Percentiles rank a stretch among this genome's conserved stretches.
These are phyloP conservation scores for Scleroderma bovista DNA, from an alignment of 768 basidiomycete species.

Conservation along the genomic window DNA sequence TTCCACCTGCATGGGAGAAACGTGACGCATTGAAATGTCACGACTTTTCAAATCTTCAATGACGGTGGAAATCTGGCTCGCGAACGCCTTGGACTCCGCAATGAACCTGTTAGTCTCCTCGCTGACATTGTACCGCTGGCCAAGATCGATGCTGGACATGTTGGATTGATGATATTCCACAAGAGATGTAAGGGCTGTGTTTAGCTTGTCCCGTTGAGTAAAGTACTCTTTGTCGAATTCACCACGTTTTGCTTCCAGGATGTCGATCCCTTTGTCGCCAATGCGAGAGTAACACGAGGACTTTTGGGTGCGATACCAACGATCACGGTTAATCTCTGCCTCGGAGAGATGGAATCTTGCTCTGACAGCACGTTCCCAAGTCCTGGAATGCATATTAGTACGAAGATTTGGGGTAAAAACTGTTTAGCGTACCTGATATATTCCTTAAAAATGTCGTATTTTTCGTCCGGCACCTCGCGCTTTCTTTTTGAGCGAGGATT, in stretches of 20 bases:
- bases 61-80: constrained; percentile 20
- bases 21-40: constrained; percentile 1
- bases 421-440: constrained; percentile 21
- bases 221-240: constrained; percentile 22
- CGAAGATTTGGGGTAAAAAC: not conserved
- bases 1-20: not conserved
- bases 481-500: constrained; percentile 22
- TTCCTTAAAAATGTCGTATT: constrained; percentile 21
- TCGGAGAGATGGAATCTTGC: constrained; percentile 20
- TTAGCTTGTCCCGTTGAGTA: constrained; percentile 21
- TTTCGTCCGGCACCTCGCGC: constrained; percentile 17
- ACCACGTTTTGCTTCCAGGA: constrained; percentile 22
- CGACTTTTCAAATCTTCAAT: constrained; percentile 14
- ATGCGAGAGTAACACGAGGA: constrained; percentile 24
- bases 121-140: constrained; percentile 21
- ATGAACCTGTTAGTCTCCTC: constrained; percentile 18
- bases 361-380: constrained; percentile 27
- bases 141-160: constrained; percentile 20
- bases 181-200: constrained; percentile 19
- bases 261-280: constrained; percentile 26
- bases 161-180: constrained; percentile 16
- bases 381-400: constrained; percentile 10
- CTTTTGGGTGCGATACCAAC: constrained; percentile 28
- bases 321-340: constrained; percentile 24
- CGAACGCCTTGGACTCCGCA: constrained; percentile 19